Conservation (phyloP, 805 yeast genomes). For the Naumovozyma dairenensis region DNA sequence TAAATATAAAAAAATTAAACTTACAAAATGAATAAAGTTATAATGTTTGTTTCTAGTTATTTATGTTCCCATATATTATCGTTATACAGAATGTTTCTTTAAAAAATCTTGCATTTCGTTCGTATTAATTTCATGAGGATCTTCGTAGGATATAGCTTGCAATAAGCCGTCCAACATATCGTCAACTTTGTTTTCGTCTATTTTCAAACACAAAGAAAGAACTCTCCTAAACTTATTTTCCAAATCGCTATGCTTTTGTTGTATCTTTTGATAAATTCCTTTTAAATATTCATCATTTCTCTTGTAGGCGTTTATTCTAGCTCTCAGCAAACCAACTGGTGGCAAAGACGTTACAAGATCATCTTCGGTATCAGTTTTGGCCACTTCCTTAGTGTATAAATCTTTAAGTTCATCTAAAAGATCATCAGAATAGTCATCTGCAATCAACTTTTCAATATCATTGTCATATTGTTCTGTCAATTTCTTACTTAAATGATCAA, state of each 20-base stretch:
- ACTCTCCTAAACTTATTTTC: constrained; percentile 80
- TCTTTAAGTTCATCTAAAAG: constrained; percentile 18
- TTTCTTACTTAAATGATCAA: constrained; percentile 40
- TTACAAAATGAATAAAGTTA: too few species aligned
- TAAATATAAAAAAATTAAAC: too few species aligned
- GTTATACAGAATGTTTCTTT: constrained; percentile 35
- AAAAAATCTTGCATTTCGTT: constrained; percentile 41
- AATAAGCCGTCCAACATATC: constrained; percentile 72
- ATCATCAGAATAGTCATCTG: constrained; percentile 14
- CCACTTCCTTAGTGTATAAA: constrained; percentile 4
- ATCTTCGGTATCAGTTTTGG: constrained; percentile 4
- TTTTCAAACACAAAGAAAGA: constrained; percentile 83
- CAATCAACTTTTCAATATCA: constrained; percentile 21
- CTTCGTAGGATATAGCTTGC: constrained; percentile 78
- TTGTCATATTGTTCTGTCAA: constrained; percentile 27
- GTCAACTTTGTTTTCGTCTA: constrained; percentile 72
- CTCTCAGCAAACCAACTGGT: constrained; percentile 43
- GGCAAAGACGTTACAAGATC: constrained; percentile 23
- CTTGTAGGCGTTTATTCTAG: constrained; percentile 72
- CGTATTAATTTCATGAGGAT: constrained; percentile 58
- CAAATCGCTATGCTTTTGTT: constrained; percentile 43
- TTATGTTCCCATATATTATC: not conserved
- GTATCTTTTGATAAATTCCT: constrained; percentile 42
- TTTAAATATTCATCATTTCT: constrained; percentile 54
- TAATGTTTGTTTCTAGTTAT: too few species aligned